Percentiles rank a stretch among this genome's conserved stretches.
These are phyloP conservation scores for Dipteronia dyeriana DNA, from an alignment of 345 rosid species.

Conservation along the genomic window DNA sequence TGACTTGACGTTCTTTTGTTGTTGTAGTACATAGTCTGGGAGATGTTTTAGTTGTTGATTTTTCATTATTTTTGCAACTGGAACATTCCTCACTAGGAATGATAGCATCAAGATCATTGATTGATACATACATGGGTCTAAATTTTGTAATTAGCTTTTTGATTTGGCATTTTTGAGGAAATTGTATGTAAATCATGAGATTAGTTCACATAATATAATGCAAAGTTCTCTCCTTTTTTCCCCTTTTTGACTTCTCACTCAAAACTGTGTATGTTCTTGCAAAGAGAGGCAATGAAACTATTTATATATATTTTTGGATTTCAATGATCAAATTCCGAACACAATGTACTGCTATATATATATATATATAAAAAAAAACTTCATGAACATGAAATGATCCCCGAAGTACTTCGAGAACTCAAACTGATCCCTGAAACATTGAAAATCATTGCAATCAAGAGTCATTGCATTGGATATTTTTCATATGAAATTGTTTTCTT, in stretches of 20 bases:
- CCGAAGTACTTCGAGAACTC: too few relatives aligned
- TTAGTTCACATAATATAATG: conserved; percentile 6
- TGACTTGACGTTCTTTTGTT: conserved; percentile 1
- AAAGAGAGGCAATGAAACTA: neutral
- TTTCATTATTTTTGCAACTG: conserved; percentile 7
- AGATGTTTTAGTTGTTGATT: neutral
- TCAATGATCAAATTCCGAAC: neutral
- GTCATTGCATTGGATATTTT: neutral
- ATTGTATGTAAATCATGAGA: conserved; percentile 36
- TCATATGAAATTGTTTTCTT: neutral
- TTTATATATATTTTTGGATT: too few relatives aligned
- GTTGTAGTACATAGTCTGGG: conserved; percentile 18
- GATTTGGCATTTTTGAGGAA: conserved; percentile 21
- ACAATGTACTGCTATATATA: neutral
- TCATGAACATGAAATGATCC: too few relatives aligned
- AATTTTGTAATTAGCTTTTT: conserved; percentile 29
- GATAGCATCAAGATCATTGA: conserved; percentile 15
- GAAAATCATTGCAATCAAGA: neutral
- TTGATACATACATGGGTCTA: conserved; percentile 16
- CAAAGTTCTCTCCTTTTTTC: neutral
- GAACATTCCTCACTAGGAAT: conserved; percentile 1
- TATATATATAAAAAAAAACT: too few relatives aligned
- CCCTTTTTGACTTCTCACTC: neutral
- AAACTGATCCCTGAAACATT: too few relatives aligned
- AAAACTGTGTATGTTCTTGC: neutral